A percentile compares a stretch with the other conserved stretches of the same genome.
These are phyloP conservation scores for Clohesyomyces aquaticus DNA, from an alignment of 495 filamentous ascomycete species.

Conservation along the genomic window DNA sequence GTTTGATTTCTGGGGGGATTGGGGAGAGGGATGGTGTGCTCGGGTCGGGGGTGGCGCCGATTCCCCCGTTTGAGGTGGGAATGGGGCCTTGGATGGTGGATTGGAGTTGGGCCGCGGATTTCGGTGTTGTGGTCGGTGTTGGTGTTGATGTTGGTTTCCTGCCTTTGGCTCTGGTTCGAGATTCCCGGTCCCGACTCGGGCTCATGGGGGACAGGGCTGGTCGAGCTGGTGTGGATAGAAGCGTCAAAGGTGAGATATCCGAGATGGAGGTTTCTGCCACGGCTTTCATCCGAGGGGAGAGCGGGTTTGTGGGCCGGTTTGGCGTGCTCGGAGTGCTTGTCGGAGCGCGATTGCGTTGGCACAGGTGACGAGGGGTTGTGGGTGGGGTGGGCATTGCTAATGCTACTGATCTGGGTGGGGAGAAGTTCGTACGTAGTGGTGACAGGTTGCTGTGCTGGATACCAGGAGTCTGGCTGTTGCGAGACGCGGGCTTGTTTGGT, in stretches of 20 bases:
- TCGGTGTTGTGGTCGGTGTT: background rate
- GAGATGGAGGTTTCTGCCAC: background rate
- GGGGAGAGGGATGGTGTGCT: background rate
- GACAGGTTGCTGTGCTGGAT: background rate
- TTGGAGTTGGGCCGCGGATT: no score
- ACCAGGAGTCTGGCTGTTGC: background rate
- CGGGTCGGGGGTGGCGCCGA: no score
- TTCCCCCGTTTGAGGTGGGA: no score
- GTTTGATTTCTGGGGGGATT: background rate
- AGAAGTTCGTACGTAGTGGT: background rate
- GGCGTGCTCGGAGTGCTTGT: background rate
- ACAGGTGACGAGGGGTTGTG: background rate
- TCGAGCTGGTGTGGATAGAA: background rate
- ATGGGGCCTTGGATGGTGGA: no score
- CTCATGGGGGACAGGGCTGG: background rate
- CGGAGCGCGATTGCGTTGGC: background rate
- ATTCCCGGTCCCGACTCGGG: background rate
- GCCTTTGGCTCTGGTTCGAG: background rate
- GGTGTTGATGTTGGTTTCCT: background rate
- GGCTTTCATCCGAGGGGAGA: background rate
- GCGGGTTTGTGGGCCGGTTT: background rate
- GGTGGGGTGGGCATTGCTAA: background rate
- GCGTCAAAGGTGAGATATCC: background rate
- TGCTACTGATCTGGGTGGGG: background rate
- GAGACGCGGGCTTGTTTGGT: background rate